Conservation (phyloP, 345 rosid genomes). For the Draba incana region DNA sequence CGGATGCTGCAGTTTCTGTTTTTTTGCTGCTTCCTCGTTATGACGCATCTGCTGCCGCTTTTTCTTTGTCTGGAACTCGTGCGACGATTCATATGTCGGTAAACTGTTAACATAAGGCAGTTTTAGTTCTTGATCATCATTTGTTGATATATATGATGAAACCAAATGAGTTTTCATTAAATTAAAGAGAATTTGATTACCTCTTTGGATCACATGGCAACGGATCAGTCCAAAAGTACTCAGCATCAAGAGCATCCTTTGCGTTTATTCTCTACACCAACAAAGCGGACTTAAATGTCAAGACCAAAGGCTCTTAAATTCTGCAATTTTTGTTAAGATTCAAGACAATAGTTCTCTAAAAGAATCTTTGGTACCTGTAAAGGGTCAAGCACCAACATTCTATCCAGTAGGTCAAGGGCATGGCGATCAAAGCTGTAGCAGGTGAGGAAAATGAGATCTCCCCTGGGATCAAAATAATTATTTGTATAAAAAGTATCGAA, state of each 20-base stretch:
- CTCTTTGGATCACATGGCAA: conserved; percentile 95
- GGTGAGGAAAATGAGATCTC: conserved; percentile 24
- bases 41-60: conserved; percentile 93
- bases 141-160: background rate
- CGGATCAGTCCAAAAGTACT: conserved; percentile 97
- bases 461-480: background rate
- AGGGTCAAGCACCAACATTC: conserved; percentile 90
- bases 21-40: conserved; percentile 80
- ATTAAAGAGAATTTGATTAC: conserved; percentile 38
- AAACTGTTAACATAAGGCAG: conserved; percentile 50
- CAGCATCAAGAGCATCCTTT: conserved; percentile 95
- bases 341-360: background rate
- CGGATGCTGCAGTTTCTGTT: conserved; percentile 86
- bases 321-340: conserved; percentile 12
- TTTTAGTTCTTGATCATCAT: conserved; percentile 10
- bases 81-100: conserved; percentile 93
- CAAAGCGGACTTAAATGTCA: background rate
- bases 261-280: conserved; percentile 79
- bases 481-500: background rate
- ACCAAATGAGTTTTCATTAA: conserved; percentile 1
- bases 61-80: conserved; percentile 96
- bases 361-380: conserved; percentile 57
- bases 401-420: conserved; percentile 91
- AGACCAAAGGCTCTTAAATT: conserved; percentile 2
- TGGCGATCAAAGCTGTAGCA: conserved; percentile 71